phyloP scores from a whole-genome alignment of 345 rosid species.

The Lepidium africanum region DNA sequence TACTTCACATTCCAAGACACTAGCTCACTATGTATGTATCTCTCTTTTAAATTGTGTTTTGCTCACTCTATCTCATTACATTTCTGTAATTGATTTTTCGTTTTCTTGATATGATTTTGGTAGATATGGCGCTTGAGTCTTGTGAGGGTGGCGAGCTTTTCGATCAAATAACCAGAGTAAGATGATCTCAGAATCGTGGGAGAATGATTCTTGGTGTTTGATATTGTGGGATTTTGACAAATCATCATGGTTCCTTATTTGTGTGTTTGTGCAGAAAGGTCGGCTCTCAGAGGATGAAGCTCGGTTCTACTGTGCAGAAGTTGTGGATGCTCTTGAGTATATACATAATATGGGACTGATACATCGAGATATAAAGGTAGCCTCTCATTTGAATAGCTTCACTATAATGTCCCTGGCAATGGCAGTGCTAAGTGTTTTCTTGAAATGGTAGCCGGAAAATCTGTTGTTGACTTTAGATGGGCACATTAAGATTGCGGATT shows the following conservation, averaged over 20 bases:
- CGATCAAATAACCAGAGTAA: constrained; percentile 95
- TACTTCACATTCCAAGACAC: constrained; percentile 91
- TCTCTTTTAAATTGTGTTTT: neutral
- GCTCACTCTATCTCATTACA: neutral
- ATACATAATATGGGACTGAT: constrained; percentile 86
- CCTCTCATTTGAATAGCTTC: neutral
- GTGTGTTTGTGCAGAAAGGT: constrained; percentile 51
- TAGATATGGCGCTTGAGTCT: constrained; percentile 95
- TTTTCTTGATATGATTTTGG: neutral
- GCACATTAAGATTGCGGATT: constrained; percentile 95
- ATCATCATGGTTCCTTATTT: neutral
- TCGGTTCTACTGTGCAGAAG: constrained; percentile 86
- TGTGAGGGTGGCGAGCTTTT: constrained; percentile 99
- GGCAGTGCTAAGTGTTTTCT: constrained; percentile 12
- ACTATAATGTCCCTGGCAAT: neutral
- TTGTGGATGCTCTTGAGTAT: constrained; percentile 95
- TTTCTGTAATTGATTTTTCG: neutral
- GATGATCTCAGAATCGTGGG: constrained; percentile 6
- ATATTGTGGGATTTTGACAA: constrained; percentile 33
- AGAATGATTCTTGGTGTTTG: neutral
- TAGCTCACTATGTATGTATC: constrained; percentile 75
- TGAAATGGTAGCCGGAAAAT: constrained; percentile 85
- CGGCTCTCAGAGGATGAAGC: constrained; percentile 79
- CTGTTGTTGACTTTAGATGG: constrained; percentile 74
- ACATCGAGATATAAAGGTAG: constrained; percentile 96